Conservation (phyloP, 805 yeast genomes). For the Blastobotrys americana region DNA sequence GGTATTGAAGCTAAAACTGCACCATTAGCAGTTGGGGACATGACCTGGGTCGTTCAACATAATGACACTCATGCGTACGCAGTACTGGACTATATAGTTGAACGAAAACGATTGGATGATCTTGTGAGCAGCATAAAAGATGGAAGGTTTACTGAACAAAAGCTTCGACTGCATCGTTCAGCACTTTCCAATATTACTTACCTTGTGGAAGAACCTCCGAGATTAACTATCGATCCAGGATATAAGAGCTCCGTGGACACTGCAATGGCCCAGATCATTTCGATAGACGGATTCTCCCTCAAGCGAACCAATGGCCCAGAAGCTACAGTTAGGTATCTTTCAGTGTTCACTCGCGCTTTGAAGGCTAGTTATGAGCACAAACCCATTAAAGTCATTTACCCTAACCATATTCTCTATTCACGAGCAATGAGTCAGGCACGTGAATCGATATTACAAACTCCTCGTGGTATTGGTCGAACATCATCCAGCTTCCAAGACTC, state of each 20-base stretch:
- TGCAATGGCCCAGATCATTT: constrained; percentile 61
- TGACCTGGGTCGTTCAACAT: constrained; percentile 78
- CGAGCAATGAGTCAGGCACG: constrained; percentile 34
- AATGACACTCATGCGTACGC: constrained; percentile 50
- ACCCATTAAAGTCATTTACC: constrained; percentile 36
- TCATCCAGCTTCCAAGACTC: background rate
- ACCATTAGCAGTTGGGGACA: constrained; percentile 77
- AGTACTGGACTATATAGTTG: constrained; percentile 76
- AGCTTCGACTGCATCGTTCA: constrained; percentile 61
- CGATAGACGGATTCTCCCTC: constrained; percentile 58
- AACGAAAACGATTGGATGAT: constrained; percentile 85
- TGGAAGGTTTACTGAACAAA: constrained; percentile 86
- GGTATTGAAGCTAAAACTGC: constrained; percentile 48
- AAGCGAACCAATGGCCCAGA: constrained; percentile 65
- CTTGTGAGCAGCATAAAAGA: constrained; percentile 74
- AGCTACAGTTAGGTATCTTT: constrained; percentile 60
- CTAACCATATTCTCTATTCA: constrained; percentile 44
- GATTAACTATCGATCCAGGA: constrained; percentile 25
- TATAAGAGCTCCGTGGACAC: constrained; percentile 61
- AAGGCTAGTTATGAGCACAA: constrained; percentile 33
- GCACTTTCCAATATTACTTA: constrained; percentile 65
- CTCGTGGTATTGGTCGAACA: no score
- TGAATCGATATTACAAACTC: constrained; percentile 9
- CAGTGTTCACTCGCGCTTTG: constrained; percentile 42
- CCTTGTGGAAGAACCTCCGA: constrained; percentile 66